These are phyloP conservation scores for Cercospora zeae-maydis DNA, from an alignment of 2,329 filamentous ascomycete species.

Conservation along the genomic window DNA sequence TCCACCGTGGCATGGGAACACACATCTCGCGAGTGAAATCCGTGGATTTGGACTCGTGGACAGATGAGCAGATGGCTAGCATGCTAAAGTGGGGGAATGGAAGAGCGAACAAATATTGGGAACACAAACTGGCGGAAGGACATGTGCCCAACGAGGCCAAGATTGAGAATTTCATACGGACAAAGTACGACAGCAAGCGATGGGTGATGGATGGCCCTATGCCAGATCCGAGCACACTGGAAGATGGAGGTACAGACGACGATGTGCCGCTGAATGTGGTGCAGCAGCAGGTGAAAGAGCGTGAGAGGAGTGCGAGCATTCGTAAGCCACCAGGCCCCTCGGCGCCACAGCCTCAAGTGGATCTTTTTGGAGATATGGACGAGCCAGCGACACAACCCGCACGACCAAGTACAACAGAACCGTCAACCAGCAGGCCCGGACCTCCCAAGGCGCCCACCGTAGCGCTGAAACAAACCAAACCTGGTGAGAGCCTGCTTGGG, in stretches of 20 bases:
- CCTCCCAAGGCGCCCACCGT: conserved; percentile 33
- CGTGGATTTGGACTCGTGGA: conserved; percentile 97
- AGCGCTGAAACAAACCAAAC: conserved; percentile 60
- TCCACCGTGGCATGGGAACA: conserved; percentile 97
- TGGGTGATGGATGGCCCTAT: conserved; percentile 99
- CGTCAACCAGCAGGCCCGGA: conserved; percentile 58
- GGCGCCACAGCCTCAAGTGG: conserved; percentile 53
- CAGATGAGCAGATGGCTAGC: conserved; percentile 93
- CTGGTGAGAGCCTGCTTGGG: conserved; percentile 80
- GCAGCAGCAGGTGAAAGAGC: conserved; percentile 65
- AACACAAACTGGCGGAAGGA: conserved; percentile 83
- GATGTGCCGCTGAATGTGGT: conserved; percentile 69
- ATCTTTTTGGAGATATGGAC: conserved; percentile 78
- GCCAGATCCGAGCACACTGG: conserved; percentile 85
- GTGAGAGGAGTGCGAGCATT: conserved; percentile 37
- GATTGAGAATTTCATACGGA: conserved; percentile 99
- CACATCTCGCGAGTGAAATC: conserved; percentile 98
- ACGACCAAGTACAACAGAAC: conserved; percentile 71
- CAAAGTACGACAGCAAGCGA: conserved; percentile 97
- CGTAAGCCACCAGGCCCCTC: conserved; percentile 34
- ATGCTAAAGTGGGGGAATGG: conserved; percentile 94
- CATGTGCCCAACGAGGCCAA: conserved; percentile 94
- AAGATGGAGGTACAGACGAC: conserved; percentile 70
- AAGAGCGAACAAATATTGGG: conserved; percentile 98
- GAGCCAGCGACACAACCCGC: conserved; percentile 49